Base-by-base conservation (phyloP, 1,284 basidiomycete species). In the Fomes fomentarius region DNA sequence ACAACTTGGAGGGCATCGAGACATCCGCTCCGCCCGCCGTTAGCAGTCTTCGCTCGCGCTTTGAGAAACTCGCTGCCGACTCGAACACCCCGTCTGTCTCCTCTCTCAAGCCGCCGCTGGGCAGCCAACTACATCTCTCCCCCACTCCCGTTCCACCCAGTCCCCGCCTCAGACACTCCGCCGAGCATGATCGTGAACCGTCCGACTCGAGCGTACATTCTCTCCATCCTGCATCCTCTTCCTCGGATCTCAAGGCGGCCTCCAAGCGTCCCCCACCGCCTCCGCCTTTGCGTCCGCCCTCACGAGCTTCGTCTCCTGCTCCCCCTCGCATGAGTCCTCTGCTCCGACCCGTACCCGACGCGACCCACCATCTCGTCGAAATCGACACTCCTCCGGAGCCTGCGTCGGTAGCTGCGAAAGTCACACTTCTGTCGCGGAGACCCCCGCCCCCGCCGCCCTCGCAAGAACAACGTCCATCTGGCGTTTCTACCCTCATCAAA, bases 31-130 rank as follows among this genome's bases (percentile, higher is more conserved):
- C 77, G 6, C 80, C 79, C 34, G 83, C 86, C 5, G 87, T 91
- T 50, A 84, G 79, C 67, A 87, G 76, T 55, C 75, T 91, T 24
- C 80, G 81, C 47, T 87, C 84, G 19, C 80, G 74, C 63, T 91
- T 90, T 64, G 88, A 91, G 66, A 77, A 80, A 62, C 70, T 85
- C 33, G 79, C 82, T 15, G 63, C 63, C 63, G 63, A 74, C 22
- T 57, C 61, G 19, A 48, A 48, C 28, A 24, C 54, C 12, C 26
- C 54, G 25, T 21, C 50, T 6, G 24, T 63, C 12, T 55, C 53
- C n/a, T 50, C 61, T 11, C 52, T 56, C 31, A 66, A 64, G 38
- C 62, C 60, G 19, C 37, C 59, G 34, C 58, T 50, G 46, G n/a
- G n/a, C n/a, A 56, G 46, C 33, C 46, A 54, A 40, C 57, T 58